Percentiles rank a stretch among this genome's conserved stretches.
phyloP scores from a whole-genome alignment of 129 eudicot species.

The Glebionis coronaria region DNA sequence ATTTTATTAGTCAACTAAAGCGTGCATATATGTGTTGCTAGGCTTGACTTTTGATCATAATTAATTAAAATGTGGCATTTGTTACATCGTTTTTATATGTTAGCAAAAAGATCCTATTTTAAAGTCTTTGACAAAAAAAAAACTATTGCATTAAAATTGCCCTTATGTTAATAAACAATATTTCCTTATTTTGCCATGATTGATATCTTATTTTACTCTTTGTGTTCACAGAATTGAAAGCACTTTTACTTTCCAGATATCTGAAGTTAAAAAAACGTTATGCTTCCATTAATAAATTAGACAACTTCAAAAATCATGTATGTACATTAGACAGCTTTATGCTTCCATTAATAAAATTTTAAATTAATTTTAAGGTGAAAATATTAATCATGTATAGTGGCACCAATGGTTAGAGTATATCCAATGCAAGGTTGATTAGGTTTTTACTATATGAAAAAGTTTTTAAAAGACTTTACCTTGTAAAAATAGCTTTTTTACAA shows the following conservation, averaged over 20 bases:
- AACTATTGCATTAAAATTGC: no score
- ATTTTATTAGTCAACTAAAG: constrained; percentile 9
- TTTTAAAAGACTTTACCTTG: no score
- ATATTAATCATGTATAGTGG: background rate
- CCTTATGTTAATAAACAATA: background rate
- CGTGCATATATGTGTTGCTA: background rate
- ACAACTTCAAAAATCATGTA: no score
- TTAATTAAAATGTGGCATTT: background rate
- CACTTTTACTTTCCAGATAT: background rate
- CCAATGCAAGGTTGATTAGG: no score
- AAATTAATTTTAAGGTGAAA: no score
- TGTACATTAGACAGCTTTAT: no score
- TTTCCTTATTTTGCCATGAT: constrained; percentile 3
- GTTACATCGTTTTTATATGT: background rate
- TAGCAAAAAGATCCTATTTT: no score
- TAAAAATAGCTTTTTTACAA: no score
- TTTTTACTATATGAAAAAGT: no score
- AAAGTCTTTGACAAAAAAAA: no score
- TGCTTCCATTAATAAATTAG: no score
- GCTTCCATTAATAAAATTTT: no score
- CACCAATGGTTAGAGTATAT: background rate
- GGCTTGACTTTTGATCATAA: background rate
- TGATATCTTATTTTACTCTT: constrained; percentile 11
- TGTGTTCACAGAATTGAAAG: constrained; percentile 6
- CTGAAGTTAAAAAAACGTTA: background rate